Percentiles rank a stretch among this genome's conserved stretches.
phyloP scores from a whole-genome alignment of 2,329 filamentous ascomycete genomes.

The Monilinia aucupariae region DNA sequence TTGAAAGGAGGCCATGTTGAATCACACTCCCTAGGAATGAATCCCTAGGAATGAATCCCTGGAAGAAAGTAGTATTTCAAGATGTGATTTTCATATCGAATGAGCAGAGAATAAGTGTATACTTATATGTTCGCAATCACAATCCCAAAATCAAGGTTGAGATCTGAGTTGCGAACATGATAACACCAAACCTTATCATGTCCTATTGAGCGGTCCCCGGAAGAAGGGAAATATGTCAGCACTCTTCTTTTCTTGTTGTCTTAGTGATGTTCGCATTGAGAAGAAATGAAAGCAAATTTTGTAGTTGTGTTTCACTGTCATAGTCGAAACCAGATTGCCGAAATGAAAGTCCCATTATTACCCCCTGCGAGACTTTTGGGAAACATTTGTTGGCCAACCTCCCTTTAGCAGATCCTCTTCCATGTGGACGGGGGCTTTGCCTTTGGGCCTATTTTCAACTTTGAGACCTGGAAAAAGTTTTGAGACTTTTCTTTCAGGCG shows the following conservation, averaged over 20 bases:
- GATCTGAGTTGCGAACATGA: not conserved
- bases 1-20: not conserved
- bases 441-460: not conserved
- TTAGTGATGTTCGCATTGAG: conserved; percentile 7
- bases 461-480: not conserved
- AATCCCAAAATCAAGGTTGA: not conserved
- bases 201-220: conserved; percentile 17
- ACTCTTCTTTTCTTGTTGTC: conserved; percentile 4
- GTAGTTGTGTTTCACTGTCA: not conserved
- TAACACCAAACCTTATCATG: conserved; percentile 17
- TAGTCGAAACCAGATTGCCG: conserved; percentile 6
- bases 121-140: conserved; percentile 7
- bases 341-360: conserved; percentile 22
- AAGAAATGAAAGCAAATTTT: conserved; percentile 13
- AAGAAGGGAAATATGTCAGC: conserved; percentile 16
- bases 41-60: not conserved
- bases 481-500: conserved; percentile 11
- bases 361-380: conserved; percentile 15
- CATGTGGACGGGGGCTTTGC: conserved; percentile 6
- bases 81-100: conserved; percentile 1
- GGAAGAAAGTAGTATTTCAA: not conserved
- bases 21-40: not conserved
- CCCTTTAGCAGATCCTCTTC: conserved; percentile 26
- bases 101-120: conserved; percentile 11
- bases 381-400: conserved; percentile 28